Base-by-base conservation (phyloP, 768 basidiomycete species). In the Candolleomyces efflorescens region DNA sequence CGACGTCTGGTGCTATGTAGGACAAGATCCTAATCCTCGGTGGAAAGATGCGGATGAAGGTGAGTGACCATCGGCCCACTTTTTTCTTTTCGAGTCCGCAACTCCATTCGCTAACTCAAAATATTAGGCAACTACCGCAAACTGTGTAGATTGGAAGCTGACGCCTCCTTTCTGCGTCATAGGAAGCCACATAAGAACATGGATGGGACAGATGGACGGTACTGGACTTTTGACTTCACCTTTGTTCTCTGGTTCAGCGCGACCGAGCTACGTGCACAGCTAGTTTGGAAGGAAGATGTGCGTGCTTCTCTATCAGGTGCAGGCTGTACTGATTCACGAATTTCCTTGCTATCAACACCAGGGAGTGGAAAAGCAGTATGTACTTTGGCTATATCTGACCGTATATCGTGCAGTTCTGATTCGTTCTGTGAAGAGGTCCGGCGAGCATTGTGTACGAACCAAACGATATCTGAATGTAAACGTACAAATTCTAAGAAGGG, bases 251-350 rank as follows among this genome's bases (percentile, higher is more conserved):
- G 54, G 3, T 66, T 64, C 45, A 63, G 63, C 2, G 39, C 56
- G 2, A 57, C 63, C 9, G 65, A 64, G 51, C 56, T 64, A 23
- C 57, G 60, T 10, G 65, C 63, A 5, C 62, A 64, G 39, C 27
- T 61, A 9, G 60, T 56, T 3, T 66, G 62, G 61, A 45, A 38
- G 1, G 56, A 61, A 20, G 51, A 58, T 32, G 63, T 64, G 27
- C 50, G 63, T 44, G 13, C n/a, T 50, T 17, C 39, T 36, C 27
- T 7, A 23, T n/a, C n/a, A n/a, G n/a, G n/a, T n/a, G n/a, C n/a
- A n/a, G n/a, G n/a, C n/a, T n/a, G n/a, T n/a, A n/a, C n/a, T n/a
- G n/a, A n/a, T n/a, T n/a, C n/a, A n/a, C n/a, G n/a, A n/a, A n/a
- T n/a, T n/a, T n/a, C n/a, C n/a, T n/a, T n/a, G n/a, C n/a, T n/a